Conservation (phyloP, 1,284 basidiomycete species). For the Lentinula novae-zelandiae region DNA sequence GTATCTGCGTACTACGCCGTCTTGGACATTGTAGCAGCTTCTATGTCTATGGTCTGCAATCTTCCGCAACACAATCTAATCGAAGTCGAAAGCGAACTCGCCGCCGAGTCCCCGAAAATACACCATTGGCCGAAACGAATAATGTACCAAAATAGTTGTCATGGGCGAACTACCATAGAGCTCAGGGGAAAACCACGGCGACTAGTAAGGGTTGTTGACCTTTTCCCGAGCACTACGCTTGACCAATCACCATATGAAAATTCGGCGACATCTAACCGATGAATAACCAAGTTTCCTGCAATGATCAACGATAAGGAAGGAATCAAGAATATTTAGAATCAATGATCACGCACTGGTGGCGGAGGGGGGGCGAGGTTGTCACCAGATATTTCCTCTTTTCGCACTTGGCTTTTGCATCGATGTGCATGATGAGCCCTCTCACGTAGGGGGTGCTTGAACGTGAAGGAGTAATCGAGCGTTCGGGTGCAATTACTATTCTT, state of each 20-base stretch:
- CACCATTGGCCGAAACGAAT: not conserved
- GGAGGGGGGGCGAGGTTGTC: not conserved
- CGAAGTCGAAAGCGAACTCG: not conserved
- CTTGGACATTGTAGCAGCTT: not conserved
- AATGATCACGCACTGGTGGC: not conserved
- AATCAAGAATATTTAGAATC: not conserved
- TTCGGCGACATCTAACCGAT: not conserved
- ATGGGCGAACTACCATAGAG: not conserved
- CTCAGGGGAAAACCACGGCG: not conserved
- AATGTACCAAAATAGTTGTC: not conserved
- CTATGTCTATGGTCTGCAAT: not conserved
- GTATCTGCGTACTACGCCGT: not conserved
- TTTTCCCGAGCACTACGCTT: no score
- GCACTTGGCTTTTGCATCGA: no score
- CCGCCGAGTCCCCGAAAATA: slow-evolving; percentile 1
- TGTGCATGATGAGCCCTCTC: no score
- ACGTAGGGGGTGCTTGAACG: no score
- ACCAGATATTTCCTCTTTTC: not conserved
- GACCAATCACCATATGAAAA: not conserved
- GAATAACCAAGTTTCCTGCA: not conserved
- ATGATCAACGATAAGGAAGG: not conserved
- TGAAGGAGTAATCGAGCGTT: no score
- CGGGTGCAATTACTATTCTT: no score
- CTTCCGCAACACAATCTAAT: not conserved
- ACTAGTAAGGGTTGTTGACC: not conserved